Percentiles rank a stretch among this genome's conserved stretches.
Evolutionary conservation across 441 rosid species (phyloP).

Genomic region (Jatropha multifida): DNA sequence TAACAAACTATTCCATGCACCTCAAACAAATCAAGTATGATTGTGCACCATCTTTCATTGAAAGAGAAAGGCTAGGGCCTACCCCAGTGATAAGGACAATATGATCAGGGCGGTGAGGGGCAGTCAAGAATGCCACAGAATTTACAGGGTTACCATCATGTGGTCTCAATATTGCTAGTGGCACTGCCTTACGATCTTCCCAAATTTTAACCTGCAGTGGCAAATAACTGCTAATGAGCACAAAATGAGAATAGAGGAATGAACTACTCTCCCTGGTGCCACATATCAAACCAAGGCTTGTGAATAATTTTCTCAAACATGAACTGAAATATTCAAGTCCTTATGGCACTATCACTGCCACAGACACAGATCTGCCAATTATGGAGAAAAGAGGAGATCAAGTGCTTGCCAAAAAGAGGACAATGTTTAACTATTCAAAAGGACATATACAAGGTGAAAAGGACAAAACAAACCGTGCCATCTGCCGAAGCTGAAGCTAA

Average conservation of each 20-base stretch:
- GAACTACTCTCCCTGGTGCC: not conserved
- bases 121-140: slow-evolving; percentile 70
- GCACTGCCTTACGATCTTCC: slow-evolving; percentile 74
- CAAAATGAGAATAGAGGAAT: not conserved
- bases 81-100: slow-evolving; percentile 86
- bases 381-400: not conserved
- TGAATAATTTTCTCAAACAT: not conserved
- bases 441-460: slow-evolving; percentile 3
- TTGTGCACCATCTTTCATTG: slow-evolving; percentile 1
- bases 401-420: not conserved
- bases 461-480: slow-evolving; percentile 67
- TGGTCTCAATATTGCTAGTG: slow-evolving; percentile 73
- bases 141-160: slow-evolving; percentile 83
- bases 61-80: slow-evolving; percentile 23
- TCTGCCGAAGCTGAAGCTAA: slow-evolving; percentile 81
- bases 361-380: not conserved
- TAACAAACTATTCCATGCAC: not conserved
- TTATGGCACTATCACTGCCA: not conserved
- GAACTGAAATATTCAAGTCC: not conserved
- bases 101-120: slow-evolving; percentile 83
- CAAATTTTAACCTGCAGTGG: slow-evolving; percentile 88
- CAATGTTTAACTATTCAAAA: not conserved
- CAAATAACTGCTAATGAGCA: slow-evolving; percentile 19
- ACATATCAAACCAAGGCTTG: not conserved
- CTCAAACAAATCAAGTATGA: slow-evolving; percentile 17